Evolutionary conservation across 176 grass and related monocot genomes (phyloP).

Genomic region (Zizania latifolia): DNA sequence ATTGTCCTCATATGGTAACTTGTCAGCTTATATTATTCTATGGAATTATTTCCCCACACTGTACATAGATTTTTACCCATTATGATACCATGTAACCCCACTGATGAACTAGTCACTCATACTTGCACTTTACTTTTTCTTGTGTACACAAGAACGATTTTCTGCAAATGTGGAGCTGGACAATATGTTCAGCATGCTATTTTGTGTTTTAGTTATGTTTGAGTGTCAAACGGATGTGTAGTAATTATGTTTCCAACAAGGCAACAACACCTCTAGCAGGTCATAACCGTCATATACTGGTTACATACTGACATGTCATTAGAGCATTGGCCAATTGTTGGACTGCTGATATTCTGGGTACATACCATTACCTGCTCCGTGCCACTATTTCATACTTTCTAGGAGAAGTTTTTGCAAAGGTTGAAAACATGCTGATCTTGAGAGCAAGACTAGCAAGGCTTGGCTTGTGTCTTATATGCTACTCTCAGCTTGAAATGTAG

Average conservation of each 20-base stretch:
- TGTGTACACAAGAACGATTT: neutral
- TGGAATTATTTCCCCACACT: neutral
- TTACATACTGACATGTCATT: neutral
- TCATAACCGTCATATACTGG: too few species aligned
- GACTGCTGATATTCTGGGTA: neutral
- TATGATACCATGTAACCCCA: neutral
- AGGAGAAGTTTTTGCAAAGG: neutral
- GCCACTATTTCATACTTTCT: neutral
- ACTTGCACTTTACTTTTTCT: neutral
- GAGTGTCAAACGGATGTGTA: neutral
- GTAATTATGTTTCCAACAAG: neutral
- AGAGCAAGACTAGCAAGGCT: neutral
- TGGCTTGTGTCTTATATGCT: neutral
- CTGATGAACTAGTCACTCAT: neutral
- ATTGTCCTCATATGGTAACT: conserved; percentile 10
- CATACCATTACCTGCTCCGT: neutral
- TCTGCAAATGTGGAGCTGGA: neutral
- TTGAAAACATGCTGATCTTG: neutral
- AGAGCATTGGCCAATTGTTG: neutral
- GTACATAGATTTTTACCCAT: neutral
- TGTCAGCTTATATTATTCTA: neutral
- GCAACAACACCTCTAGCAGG: too few species aligned
- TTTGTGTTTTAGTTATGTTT: neutral
- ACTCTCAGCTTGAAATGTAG: neutral
- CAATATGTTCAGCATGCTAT: neutral